phyloP scores from a whole-genome alignment of 257 asterid species.

The Solanum rostratum region DNA sequence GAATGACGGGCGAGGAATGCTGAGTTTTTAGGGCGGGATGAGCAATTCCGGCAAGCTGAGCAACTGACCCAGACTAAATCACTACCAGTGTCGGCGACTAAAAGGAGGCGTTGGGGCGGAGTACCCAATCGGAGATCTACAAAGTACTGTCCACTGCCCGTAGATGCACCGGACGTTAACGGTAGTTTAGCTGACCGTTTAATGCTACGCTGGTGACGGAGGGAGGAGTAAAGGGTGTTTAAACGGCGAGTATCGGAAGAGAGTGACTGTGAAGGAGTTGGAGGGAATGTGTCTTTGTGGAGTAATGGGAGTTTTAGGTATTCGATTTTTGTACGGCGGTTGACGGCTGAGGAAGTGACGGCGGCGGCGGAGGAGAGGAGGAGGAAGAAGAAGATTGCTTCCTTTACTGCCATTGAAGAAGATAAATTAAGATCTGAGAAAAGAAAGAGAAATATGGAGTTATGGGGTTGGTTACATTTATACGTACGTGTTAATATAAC shows the following conservation, averaged over 20 bases:
- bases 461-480: not conserved
- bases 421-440: not conserved
- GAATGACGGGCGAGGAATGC: constrained; percentile 61
- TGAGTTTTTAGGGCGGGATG: constrained; percentile 29
- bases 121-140: constrained; percentile 64
- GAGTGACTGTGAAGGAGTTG: constrained; percentile 37
- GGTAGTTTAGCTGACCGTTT: constrained; percentile 30
- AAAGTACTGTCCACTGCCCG: constrained; percentile 81
- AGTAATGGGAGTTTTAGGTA: constrained; percentile 65
- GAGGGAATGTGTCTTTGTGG: constrained; percentile 33
- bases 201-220: not conserved
- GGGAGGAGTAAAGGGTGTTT: constrained; percentile 25
- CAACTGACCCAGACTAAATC: constrained; percentile 81
- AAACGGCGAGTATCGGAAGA: constrained; percentile 55
- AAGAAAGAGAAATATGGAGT: not conserved
- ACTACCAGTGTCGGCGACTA: constrained; percentile 85
- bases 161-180: constrained; percentile 57
- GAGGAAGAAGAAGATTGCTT: constrained; percentile 3
- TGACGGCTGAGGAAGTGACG: not conserved
- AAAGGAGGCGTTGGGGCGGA: constrained; percentile 61
- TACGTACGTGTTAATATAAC: not conserved
- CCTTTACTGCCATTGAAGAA: not conserved
- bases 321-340: not conserved
- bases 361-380: constrained; percentile 12
- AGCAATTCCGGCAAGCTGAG: constrained; percentile 63